Evolutionary conservation across 164 flowering plant species (phyloP).

Genomic region (Kalanchoe fedtschenkoi): DNA sequence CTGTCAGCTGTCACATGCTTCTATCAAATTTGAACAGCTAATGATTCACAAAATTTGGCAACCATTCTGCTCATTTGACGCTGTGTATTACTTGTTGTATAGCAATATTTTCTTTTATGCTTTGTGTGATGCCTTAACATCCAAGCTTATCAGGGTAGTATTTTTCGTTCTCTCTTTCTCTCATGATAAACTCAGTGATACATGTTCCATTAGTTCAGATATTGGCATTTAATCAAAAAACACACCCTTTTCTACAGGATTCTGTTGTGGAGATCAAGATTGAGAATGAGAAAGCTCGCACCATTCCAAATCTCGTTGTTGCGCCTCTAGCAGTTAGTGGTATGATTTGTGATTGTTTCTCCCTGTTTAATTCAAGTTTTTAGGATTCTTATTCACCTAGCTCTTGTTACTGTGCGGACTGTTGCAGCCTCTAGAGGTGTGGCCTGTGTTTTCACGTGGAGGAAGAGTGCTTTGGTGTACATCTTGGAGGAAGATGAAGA

Average conservation of each 20-base stretch:
- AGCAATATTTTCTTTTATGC: background rate
- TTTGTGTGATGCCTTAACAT: no score
- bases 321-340: slow-evolving; percentile 90
- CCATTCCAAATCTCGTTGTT: slow-evolving; percentile 52
- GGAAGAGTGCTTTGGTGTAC: slow-evolving; percentile 86
- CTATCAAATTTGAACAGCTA: background rate
- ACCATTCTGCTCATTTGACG: background rate
- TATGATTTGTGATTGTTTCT: slow-evolving; percentile 19
- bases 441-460: slow-evolving; percentile 82
- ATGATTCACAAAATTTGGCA: background rate
- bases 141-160: no score
- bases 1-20: background rate
- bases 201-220: background rate
- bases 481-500: slow-evolving; percentile 95
- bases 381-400: background rate
- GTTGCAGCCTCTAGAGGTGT: slow-evolving; percentile 84
- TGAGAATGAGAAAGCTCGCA: slow-evolving; percentile 66
- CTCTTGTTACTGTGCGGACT: background rate
- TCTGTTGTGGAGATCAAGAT: slow-evolving; percentile 33
- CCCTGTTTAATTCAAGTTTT: background rate
- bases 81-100: background rate
- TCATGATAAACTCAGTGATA: background rate
- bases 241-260: slow-evolving; percentile 30
- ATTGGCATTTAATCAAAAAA: background rate
- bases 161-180: background rate